Base-by-base conservation (phyloP, 179 eudicot species). In the Silene vulgaris region DNA sequence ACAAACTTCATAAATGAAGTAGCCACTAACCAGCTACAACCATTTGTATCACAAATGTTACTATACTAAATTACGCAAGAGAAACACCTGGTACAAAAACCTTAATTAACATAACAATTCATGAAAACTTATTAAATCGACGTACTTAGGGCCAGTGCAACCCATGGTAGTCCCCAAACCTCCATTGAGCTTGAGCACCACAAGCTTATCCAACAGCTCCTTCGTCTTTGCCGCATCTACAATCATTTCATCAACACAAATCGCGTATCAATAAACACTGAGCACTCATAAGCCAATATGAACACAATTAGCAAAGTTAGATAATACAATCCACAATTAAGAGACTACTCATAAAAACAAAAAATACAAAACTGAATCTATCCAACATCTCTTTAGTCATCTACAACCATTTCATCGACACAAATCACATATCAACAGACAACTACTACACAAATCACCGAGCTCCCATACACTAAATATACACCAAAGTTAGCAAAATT, bases 101-200 rank as follows among this genome's bases (percentile, higher is more conserved):
- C 52, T 3, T 45, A 45, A 45, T 45, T 45, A 28, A 67, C 8
- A 70, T 28, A 21, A 63, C 12, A 45, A 20, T 23, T 52, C 2
- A 74, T 30, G 82, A 73, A 37, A 29, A 6, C 56, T 28, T 32
- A 37, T n/a, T 62, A 23, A 61, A 69, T 60, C 79, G 65, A 80
- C 92, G 61, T 91, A 96, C 99, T 96, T 96, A 26, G 99, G 99
- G 72, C 99, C 99, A 73, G 97, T 96, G 65, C 99, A 96, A 7
- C 99, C 99, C 99, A 96, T 96, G 65, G 99, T 96, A 11, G 99
- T 96, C 80, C 99, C 99, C 88, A 96, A 81, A 45, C 99, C 99
- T 82, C 99, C 99, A 84, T 93, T 96, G 64, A 96, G 99, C 91
- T 96, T 96, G 80, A 96, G 78, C 79, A 96, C 99, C 78, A 96